These are phyloP conservation scores for Grosmannia clavigera DNA, from an alignment of 2,329 filamentous ascomycete species.

Conservation along the genomic window DNA sequence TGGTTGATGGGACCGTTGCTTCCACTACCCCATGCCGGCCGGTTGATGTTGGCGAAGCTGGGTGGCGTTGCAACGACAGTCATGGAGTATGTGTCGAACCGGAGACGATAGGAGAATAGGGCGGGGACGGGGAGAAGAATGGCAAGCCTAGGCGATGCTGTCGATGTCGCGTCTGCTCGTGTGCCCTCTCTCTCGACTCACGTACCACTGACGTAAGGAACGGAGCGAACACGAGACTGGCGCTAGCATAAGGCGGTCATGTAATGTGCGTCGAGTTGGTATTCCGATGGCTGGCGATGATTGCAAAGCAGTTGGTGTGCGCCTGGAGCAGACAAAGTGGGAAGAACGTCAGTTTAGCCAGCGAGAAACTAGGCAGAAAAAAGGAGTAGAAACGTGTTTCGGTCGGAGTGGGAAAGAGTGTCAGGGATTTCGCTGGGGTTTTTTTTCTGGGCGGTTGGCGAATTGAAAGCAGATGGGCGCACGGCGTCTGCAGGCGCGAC, in stretches of 20 bases:
- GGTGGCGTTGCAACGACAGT: conserved; percentile 56
- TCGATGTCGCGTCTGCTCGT: neutral
- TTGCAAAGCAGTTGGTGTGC: neutral
- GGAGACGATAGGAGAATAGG: neutral
- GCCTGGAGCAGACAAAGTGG: neutral
- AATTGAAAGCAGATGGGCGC: neutral
- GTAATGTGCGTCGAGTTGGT: neutral
- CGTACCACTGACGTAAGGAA: conserved; percentile 2
- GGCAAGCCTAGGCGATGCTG: neutral
- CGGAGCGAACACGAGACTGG: neutral
- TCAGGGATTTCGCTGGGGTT: neutral
- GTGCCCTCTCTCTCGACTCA: conserved; percentile 3
- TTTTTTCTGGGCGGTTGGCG: neutral
- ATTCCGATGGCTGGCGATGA: neutral
- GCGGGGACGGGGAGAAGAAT: neutral
- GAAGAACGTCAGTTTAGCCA: neutral
- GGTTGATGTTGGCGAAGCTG: conserved; percentile 49
- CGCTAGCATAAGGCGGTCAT: conserved; percentile 3
- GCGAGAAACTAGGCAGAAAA: neutral
- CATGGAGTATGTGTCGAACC: conserved; percentile 28
- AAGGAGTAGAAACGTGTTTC: neutral
- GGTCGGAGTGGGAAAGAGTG: neutral
- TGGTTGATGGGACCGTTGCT: conserved; percentile 55
- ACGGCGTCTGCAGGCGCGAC: neutral
- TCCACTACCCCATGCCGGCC: conserved; percentile 53